A percentile compares a stretch with the other conserved stretches of the same genome.
phyloP scores from a whole-genome alignment of 495 filamentous ascomycete genomes.

The Hyaloscypha hepaticicola region DNA sequence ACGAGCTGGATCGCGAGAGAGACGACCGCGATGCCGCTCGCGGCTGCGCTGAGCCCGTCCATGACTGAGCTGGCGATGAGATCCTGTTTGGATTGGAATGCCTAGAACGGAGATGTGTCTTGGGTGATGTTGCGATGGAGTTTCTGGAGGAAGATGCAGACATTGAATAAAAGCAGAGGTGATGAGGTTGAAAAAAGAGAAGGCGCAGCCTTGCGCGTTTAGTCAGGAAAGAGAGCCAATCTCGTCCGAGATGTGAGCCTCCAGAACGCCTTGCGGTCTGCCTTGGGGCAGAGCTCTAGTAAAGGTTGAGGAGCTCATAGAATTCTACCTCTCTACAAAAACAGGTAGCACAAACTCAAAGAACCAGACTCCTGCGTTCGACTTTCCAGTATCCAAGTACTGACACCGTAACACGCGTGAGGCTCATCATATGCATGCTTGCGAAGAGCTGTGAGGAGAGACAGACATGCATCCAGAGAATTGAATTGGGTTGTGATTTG shows the following conservation, averaged over 20 bases:
- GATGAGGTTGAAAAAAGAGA: not conserved
- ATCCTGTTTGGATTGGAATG: not conserved
- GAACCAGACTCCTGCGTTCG: too few species aligned
- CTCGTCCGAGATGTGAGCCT: not conserved
- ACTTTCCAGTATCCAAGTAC: too few species aligned
- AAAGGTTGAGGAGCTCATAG: not conserved
- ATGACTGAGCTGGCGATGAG: conserved; percentile 22
- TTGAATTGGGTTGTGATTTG: too few species aligned
- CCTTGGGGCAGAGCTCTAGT: not conserved
- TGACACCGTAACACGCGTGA: too few species aligned
- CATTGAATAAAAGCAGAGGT: not conserved
- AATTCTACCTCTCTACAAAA: too few species aligned
- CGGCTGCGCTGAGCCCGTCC: conserved; percentile 37
- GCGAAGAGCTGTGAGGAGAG: too few species aligned
- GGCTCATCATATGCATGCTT: too few species aligned
- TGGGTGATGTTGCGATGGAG: not conserved
- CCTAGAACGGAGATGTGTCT: not conserved
- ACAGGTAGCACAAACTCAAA: too few species aligned
- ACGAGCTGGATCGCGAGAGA: conserved; percentile 36
- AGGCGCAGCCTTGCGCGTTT: not conserved
- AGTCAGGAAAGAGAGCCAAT: not conserved
- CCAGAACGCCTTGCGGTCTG: not conserved
- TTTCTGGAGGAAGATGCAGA: not conserved
- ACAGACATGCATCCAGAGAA: too few species aligned
- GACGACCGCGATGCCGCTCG: conserved; percentile 40